phyloP scores from a whole-genome alignment of 1,139 yeast species.

The Saccharomyces hybrid region DNA sequence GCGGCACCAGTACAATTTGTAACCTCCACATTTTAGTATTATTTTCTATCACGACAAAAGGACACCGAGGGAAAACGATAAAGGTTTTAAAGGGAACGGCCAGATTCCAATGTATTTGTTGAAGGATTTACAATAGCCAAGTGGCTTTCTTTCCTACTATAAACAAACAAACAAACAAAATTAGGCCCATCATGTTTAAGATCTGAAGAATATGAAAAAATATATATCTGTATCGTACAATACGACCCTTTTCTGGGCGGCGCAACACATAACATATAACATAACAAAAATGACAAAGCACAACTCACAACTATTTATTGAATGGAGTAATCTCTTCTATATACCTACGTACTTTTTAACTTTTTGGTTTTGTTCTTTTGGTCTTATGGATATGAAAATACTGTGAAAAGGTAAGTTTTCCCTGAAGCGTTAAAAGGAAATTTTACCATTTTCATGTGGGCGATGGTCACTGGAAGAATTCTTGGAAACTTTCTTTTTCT shows the following conservation, averaged over 20 bases:
- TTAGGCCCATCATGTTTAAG: neutral
- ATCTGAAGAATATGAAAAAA: slow-evolving; percentile 8
- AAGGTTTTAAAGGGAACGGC: neutral
- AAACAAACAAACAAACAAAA: neutral
- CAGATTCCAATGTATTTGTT: neutral
- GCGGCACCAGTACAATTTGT: slow-evolving; percentile 24
- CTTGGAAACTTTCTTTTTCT: slow-evolving; percentile 1
- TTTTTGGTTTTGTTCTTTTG: neutral
- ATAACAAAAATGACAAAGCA: neutral
- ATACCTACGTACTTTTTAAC: neutral
- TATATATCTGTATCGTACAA: neutral
- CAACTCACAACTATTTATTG: neutral
- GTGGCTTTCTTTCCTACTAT: neutral
- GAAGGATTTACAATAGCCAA: neutral
- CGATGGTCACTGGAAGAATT: neutral
- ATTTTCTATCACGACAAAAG: neutral
- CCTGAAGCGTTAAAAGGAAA: neutral
- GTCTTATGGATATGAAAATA: neutral
- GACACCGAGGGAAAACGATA: neutral
- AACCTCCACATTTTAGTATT: slow-evolving; percentile 17
- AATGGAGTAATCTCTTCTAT: neutral
- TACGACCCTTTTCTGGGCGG: neutral
- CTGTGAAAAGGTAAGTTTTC: neutral
- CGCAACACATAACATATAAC: neutral
- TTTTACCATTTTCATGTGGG: neutral